A percentile compares a stretch with the other conserved stretches of the same genome.
Conservation (phyloP, 805 yeast species). For the Ogataea saltuana region DNA sequence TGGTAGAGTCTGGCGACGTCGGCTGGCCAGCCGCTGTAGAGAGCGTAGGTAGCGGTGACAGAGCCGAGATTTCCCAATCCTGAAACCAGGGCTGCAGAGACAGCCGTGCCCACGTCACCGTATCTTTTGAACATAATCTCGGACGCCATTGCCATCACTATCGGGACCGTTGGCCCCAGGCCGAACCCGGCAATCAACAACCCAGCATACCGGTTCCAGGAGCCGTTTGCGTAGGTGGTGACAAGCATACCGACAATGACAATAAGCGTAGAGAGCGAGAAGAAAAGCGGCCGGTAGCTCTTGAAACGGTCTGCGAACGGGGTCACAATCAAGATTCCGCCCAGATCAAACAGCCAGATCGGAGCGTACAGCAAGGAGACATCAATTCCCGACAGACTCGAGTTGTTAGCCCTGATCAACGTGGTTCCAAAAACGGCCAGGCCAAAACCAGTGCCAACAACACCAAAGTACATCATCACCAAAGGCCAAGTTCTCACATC, state of each 20-base stretch:
- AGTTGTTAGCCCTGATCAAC: slow-evolving; percentile 64
- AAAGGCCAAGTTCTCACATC: slow-evolving; percentile 80
- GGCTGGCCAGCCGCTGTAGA: slow-evolving; percentile 85
- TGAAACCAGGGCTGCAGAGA: slow-evolving; percentile 76
- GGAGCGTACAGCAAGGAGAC: slow-evolving; percentile 83
- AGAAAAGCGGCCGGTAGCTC: slow-evolving; percentile 59
- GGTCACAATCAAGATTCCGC: slow-evolving; percentile 70
- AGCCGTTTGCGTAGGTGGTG: slow-evolving; percentile 68
- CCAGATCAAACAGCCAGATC: slow-evolving; percentile 83
- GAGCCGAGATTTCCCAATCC: slow-evolving; percentile 89
- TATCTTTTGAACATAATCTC: slow-evolving; percentile 69
- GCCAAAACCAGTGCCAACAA: slow-evolving; percentile 89
- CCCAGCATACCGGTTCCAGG: slow-evolving; percentile 82
- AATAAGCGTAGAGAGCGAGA: slow-evolving; percentile 59
- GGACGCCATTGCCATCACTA: slow-evolving; percentile 79
- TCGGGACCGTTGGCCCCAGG: slow-evolving; percentile 89
- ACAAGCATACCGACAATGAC: slow-evolving; percentile 76
- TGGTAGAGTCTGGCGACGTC: slow-evolving; percentile 62
- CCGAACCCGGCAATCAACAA: slow-evolving; percentile 82
- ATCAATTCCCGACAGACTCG: slow-evolving; percentile 60
- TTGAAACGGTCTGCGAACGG: slow-evolving; percentile 77
- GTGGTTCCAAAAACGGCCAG: slow-evolving; percentile 84
- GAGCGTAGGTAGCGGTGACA: slow-evolving; percentile 81
- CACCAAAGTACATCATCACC: slow-evolving; percentile 87
- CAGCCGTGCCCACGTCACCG: slow-evolving; percentile 86